phyloP scores from a whole-genome alignment of 192 early-diverging fungal genomes.

The Umbelopsis sp. region DNA sequence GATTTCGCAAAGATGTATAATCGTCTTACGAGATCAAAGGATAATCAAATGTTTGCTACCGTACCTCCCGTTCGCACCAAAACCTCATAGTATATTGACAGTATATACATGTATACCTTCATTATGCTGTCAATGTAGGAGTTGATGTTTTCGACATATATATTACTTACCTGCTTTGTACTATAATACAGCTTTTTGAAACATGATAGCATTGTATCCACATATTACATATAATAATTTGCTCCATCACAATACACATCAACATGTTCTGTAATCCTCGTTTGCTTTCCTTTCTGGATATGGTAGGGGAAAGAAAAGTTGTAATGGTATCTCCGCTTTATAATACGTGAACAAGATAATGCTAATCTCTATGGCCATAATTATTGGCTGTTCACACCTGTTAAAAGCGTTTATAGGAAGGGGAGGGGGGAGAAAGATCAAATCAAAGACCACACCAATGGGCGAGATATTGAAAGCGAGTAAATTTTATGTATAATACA shows the following conservation, averaged over 20 bases:
- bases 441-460: neutral
- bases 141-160: no score
- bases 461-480: neutral
- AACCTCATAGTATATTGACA: neutral
- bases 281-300: neutral
- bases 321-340: conserved; percentile 31
- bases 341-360: conserved; percentile 30
- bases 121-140: no score
- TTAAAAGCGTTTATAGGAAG: conserved; percentile 13
- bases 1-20: conserved; percentile 11
- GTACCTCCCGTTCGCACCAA: neutral
- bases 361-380: conserved; percentile 10
- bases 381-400: conserved; percentile 32
- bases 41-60: neutral
- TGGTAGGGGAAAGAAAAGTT: neutral
- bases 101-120: neutral
- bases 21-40: neutral
- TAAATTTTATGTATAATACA: conserved; percentile 6
- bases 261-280: no score
- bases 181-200: no score
- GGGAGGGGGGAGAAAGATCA: neutral
- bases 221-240: no score
- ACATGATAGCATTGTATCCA: no score
- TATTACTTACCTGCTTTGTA: no score
- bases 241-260: no score